Conservation (phyloP, 2,329 filamentous ascomycete genomes). For the Tothia fuscella region DNA sequence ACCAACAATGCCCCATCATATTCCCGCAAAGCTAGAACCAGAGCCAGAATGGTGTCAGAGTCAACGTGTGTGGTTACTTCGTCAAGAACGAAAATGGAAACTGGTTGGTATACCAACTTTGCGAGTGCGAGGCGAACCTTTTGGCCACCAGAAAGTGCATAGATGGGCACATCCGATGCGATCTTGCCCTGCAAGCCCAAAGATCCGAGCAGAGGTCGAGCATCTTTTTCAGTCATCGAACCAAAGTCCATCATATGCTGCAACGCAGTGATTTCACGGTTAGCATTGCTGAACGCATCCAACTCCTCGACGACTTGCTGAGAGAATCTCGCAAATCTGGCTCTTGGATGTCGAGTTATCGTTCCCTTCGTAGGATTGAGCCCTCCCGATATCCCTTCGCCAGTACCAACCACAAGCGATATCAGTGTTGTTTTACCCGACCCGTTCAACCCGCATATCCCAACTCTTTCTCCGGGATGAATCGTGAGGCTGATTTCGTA, state of each 20-base stretch:
- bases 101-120: slow-evolving; percentile 53
- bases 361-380: slow-evolving; percentile 48
- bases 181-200: slow-evolving; percentile 59
- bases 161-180: slow-evolving; percentile 61
- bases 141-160: slow-evolving; percentile 69
- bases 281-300: slow-evolving; percentile 41
- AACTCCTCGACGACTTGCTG: slow-evolving; percentile 67
- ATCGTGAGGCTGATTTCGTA: slow-evolving; percentile 56
- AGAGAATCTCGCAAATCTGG: slow-evolving; percentile 65
- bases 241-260: slow-evolving; percentile 46
- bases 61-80: slow-evolving; percentile 76
- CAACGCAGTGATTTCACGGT: slow-evolving; percentile 50
- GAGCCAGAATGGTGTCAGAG: slow-evolving; percentile 63
- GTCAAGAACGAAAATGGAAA: slow-evolving; percentile 64
- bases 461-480: slow-evolving; percentile 60
- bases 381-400: slow-evolving; percentile 15
- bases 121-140: slow-evolving; percentile 53
- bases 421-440: slow-evolving; percentile 72
- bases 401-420: slow-evolving; percentile 52
- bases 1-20: slow-evolving; percentile 68
- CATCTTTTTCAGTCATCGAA: slow-evolving; percentile 51
- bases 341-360: slow-evolving; percentile 53
- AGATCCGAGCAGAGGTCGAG: slow-evolving; percentile 53
- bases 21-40: slow-evolving; percentile 51
- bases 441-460: slow-evolving; percentile 68